These are phyloP conservation scores for Plasmopara muralis DNA, from an alignment of 352 stramenopile genomes.

Conservation along the genomic window DNA sequence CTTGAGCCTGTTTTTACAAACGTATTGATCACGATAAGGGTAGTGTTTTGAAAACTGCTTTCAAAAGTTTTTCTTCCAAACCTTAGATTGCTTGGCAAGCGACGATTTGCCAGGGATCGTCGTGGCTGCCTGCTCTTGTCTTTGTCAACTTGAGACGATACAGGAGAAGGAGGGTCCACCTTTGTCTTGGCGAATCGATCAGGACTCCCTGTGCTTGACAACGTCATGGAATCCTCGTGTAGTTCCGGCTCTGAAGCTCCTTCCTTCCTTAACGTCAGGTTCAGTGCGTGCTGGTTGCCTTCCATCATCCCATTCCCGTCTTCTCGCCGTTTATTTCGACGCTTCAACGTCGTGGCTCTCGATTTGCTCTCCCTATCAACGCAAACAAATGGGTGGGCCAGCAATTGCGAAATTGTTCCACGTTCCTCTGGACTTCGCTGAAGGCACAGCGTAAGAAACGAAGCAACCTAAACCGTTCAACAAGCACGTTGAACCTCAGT, in stretches of 20 bases:
- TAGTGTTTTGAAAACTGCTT: not conserved
- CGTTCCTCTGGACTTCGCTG: conserved; percentile 66
- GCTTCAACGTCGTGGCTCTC: conserved; percentile 12
- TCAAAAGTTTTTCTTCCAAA: conserved; percentile 1
- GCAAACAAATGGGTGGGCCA: conserved; percentile 87
- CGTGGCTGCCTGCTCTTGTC: conserved; percentile 1
- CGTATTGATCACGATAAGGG: not conserved
- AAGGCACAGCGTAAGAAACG: conserved; percentile 55
- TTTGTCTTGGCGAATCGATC: not conserved
- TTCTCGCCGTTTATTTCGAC: conserved; percentile 3
- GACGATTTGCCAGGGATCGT: conserved; percentile 9
- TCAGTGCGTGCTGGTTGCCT: conserved; percentile 10
- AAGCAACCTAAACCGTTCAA: conserved; percentile 27
- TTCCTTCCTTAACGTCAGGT: conserved; percentile 4
- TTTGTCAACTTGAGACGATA: not conserved
- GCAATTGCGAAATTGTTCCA: conserved; percentile 81
- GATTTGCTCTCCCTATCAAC: not conserved
- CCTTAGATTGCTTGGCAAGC: conserved; percentile 19
- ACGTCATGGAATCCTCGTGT: conserved; percentile 17
- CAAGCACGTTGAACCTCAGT: too few relatives aligned
- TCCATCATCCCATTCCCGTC: not conserved
- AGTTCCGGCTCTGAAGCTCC: conserved; percentile 6
- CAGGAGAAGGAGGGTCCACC: not conserved
- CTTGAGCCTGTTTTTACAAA: conserved; percentile 25
- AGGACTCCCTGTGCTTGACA: conserved; percentile 11